Conservation (phyloP, 139 green algal species). For the Ettlia oleoabundans region DNA sequence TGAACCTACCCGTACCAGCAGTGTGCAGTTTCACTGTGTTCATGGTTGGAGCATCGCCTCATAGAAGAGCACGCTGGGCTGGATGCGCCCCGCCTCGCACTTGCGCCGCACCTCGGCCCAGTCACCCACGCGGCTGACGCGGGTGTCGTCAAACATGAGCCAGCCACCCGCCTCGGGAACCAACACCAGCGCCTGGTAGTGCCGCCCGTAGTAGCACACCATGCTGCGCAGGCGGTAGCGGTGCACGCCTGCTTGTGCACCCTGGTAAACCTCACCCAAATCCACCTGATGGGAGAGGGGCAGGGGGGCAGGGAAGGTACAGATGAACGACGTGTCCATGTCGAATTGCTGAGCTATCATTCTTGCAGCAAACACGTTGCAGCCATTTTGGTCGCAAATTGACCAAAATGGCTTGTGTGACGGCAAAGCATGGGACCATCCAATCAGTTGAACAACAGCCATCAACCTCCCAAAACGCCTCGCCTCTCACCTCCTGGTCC, state of each 20-base stretch:
- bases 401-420: too few relatives aligned
- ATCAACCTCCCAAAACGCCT: too few relatives aligned
- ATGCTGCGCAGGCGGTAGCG: constrained; percentile 73
- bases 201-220: constrained; percentile 90
- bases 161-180: constrained; percentile 57
- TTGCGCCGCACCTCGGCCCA: constrained; percentile 71
- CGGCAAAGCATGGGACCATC: too few relatives aligned
- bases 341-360: too few relatives aligned
- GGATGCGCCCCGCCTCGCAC: constrained; percentile 70
- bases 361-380: too few relatives aligned
- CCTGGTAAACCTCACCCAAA: constrained; percentile 17
- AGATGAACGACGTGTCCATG: too few relatives aligned
- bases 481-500: constrained; percentile 12
- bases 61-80: constrained; percentile 54
- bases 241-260: not conserved
- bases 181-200: constrained; percentile 88
- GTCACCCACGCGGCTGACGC: constrained; percentile 47
- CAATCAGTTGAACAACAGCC: too few relatives aligned
- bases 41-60: too few relatives aligned
- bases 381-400: too few relatives aligned
- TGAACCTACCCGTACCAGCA: too few relatives aligned
- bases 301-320: not conserved
- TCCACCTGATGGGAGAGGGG: not conserved
- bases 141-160: constrained; percentile 70
- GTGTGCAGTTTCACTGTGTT: too few relatives aligned